These are phyloP conservation scores for Chenopodium berlandieri DNA, from an alignment of 148 eudicot species.

Conservation along the genomic window DNA sequence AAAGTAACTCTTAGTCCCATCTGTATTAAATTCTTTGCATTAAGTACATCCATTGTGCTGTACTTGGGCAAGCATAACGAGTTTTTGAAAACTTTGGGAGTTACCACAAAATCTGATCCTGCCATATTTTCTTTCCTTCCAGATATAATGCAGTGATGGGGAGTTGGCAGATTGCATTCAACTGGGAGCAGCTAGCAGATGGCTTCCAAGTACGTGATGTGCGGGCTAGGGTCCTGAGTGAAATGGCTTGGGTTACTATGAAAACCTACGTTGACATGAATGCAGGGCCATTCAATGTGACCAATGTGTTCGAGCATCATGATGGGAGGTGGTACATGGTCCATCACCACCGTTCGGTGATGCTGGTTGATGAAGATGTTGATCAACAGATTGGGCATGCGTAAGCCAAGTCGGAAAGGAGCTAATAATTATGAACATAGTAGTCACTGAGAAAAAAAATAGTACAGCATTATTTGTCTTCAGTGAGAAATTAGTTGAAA, in stretches of 20 bases:
- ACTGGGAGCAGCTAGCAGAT: slow-evolving; percentile 61
- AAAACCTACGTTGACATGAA: slow-evolving; percentile 60
- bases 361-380: slow-evolving; percentile 61
- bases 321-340: slow-evolving; percentile 92
- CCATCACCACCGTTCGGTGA: slow-evolving; percentile 83
- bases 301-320: slow-evolving; percentile 74
- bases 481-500: slow-evolving; percentile 36
- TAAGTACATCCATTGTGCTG: not conserved
- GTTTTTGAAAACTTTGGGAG: not conserved
- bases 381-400: slow-evolving; percentile 54
- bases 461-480: slow-evolving; percentile 31
- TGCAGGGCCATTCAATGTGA: slow-evolving; percentile 49
- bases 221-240: slow-evolving; percentile 61
- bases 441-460: slow-evolving; percentile 28
- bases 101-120: not conserved
- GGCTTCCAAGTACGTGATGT: slow-evolving; percentile 77
- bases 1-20: not conserved
- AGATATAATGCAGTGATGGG: slow-evolving; percentile 75
- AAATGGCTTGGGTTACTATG: slow-evolving; percentile 93
- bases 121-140: not conserved
- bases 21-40: not conserved
- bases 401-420: slow-evolving; percentile 26
- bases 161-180: slow-evolving; percentile 80
- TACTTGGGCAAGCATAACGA: not conserved
- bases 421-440: slow-evolving; percentile 36